Evolutionary conservation across 2,329 filamentous ascomycete species (phyloP).

Genomic region (Xylaria sp.): DNA sequence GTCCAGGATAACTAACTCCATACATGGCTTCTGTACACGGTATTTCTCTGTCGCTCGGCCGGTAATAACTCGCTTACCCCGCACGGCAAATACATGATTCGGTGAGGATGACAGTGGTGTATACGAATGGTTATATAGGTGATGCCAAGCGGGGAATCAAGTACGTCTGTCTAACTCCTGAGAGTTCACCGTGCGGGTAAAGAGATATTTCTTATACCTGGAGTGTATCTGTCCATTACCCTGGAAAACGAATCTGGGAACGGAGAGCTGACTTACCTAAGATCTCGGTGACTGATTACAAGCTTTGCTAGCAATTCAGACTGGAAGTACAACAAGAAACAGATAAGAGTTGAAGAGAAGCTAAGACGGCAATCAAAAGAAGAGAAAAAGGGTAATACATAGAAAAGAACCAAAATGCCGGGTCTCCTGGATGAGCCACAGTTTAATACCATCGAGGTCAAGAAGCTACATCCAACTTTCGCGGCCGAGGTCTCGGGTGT

Average conservation of each 20-base stretch:
- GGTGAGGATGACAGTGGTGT: not conserved
- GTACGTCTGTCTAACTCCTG: not conserved
- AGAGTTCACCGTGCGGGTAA: not conserved
- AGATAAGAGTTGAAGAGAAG: not conserved
- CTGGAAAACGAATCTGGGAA: not conserved
- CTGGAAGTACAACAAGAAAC: not conserved
- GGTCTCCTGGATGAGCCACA: slow-evolving; percentile 41
- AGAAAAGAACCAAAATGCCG: slow-evolving; percentile 42
- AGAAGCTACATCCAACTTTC: slow-evolving; percentile 47
- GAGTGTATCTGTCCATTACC: too few relatives aligned
- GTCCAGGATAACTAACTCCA: not conserved
- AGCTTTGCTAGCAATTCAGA: not conserved
- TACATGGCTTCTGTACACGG: not conserved
- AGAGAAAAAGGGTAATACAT: not conserved
- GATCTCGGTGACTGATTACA: not conserved
- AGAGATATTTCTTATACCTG: not conserved
- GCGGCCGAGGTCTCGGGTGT: slow-evolving; percentile 49
- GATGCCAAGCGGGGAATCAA: not conserved
- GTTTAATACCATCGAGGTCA: slow-evolving; percentile 45
- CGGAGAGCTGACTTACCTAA: not conserved
- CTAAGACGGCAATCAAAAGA: not conserved
- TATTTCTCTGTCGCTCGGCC: slow-evolving; percentile 1
- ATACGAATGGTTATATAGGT: not conserved
- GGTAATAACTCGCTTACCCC: slow-evolving; percentile 24
- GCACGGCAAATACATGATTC: slow-evolving; percentile 32